Percentiles rank a stretch among this genome's conserved stretches.
Conservation (phyloP, 2,329 filamentous ascomycete genomes). For the Colletotrichum brevisporum region DNA sequence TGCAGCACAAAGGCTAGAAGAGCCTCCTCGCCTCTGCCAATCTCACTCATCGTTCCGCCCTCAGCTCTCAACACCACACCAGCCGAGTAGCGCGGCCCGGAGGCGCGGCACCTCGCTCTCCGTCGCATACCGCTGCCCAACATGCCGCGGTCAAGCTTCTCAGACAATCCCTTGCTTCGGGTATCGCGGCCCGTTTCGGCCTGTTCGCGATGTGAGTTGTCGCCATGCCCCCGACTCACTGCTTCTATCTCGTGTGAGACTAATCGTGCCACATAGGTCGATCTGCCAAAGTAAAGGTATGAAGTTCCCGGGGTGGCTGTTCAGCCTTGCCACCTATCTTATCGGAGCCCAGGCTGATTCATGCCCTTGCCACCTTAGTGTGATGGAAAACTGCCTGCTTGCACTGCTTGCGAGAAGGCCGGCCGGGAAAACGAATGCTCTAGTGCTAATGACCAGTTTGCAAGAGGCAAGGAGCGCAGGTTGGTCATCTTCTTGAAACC, state of each 20-base stretch:
- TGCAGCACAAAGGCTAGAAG: neutral
- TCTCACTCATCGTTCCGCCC: neutral
- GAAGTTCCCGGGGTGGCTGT: slow-evolving; percentile 1
- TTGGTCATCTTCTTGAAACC: slow-evolving; percentile 48
- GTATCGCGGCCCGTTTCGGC: slow-evolving; percentile 86
- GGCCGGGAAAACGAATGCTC: slow-evolving; percentile 90
- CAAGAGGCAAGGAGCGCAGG: slow-evolving; percentile 94
- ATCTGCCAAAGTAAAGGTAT: slow-evolving; percentile 90
- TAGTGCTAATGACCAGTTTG: slow-evolving; percentile 95
- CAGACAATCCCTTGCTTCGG: slow-evolving; percentile 72
- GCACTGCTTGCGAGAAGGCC: slow-evolving; percentile 93
- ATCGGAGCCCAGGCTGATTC: slow-evolving; percentile 20
- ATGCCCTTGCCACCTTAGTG: slow-evolving; percentile 66
- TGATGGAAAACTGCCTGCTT: slow-evolving; percentile 95
- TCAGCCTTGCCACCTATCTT: neutral
- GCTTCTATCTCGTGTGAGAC: slow-evolving; percentile 35
- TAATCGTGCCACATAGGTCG: slow-evolving; percentile 66
- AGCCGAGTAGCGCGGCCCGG: slow-evolving; percentile 20
- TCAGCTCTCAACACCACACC: neutral
- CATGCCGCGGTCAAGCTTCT: slow-evolving; percentile 64
- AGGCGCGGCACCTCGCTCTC: slow-evolving; percentile 29
- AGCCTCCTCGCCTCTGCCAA: neutral
- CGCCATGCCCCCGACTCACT: slow-evolving; percentile 36
- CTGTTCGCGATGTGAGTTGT: slow-evolving; percentile 77
- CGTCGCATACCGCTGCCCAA: slow-evolving; percentile 21